phyloP scores from a whole-genome alignment of 768 basidiomycete species.

The Suillus bovinus region DNA sequence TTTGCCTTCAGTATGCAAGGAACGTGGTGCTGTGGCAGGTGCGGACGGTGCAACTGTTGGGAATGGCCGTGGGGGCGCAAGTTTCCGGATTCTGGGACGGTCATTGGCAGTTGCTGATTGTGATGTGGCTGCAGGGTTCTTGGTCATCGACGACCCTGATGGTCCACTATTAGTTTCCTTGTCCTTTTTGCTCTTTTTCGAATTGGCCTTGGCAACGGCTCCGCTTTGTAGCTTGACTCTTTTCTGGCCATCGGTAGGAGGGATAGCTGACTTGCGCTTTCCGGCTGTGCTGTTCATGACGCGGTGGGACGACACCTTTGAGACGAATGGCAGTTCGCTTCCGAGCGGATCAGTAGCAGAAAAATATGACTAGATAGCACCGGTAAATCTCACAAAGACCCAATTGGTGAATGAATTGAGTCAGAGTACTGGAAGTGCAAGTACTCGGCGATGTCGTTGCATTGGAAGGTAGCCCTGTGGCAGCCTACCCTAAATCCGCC shows the following conservation, averaged over 20 bases:
- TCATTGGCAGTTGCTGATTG: not conserved
- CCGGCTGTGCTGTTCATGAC: not conserved
- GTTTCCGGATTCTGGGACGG: slow-evolving; percentile 53
- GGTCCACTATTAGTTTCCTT: not conserved
- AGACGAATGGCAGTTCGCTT: not conserved
- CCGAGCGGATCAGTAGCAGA: not conserved
- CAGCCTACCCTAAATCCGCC: slow-evolving; percentile 11
- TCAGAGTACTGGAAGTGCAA: not conserved
- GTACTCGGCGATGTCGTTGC: not conserved
- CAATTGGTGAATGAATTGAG: not conserved
- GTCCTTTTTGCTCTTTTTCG: not conserved
- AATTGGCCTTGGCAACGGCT: not conserved
- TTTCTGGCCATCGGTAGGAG: not conserved
- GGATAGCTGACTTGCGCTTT: not conserved
- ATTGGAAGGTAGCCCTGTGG: not conserved
- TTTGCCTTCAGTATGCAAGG: slow-evolving; percentile 77
- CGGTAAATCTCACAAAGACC: not conserved
- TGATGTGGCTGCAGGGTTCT: not conserved
- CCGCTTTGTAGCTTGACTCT: slow-evolving; percentile 1
- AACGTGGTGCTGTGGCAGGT: slow-evolving; percentile 78
- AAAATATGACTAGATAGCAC: not conserved
- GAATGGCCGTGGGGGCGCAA: slow-evolving; percentile 73
- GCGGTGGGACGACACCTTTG: not conserved
- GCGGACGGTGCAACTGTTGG: slow-evolving; percentile 75
- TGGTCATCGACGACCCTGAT: not conserved